Base-by-base conservation (phyloP, 805 yeast genomes). In the Nakazawaea holstii region DNA sequence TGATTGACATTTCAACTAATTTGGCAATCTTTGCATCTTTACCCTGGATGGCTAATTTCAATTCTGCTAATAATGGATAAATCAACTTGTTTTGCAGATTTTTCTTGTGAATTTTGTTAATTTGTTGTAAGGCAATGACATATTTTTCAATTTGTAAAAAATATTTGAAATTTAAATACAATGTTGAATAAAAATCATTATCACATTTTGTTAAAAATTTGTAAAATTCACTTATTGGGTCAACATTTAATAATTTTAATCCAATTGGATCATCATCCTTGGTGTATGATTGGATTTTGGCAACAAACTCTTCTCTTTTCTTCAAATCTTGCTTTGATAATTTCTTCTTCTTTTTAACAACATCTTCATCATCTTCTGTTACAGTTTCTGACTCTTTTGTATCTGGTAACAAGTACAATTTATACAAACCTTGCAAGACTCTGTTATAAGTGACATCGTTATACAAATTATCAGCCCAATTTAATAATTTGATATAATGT, bases 401-500 rank as follows among this genome's bases (percentile, higher is more conserved):
- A 32, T 61, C 63, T 15, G 68, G 49, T n/a, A 72, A 75, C 43
- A 84, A 67, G 54, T 82, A 79, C 33, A 87, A 62, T 15, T 72
- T 65, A 27, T 82, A 65, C 32, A 89, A 76, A 1, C 94, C 95
- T 39, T 68, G 64, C 50, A 84, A 71, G 1, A 87, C 87, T 46
- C 94, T 76, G n/a, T 77, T 70, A 59, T 79, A 88, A 45, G 85
- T 75, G 3, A 95, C 89, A 31, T 85, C 79, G 8, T 79, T 61
- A 60, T 73, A 90, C 40, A 94, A 62, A 17, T 67, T 61, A 61
- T 91, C 95, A 48, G 82, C 96, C 98, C 98, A 94, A 42, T 71
- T 64, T 43, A 91, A 55, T 77, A 87, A 79, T 15, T 81, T 82
- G 28, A 87, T 55, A 60, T 92, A 94, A 8, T 92, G 83, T 53